phyloP scores from a whole-genome alignment of 169 alveolate genomes.

The Amoebophrya sp. region DNA sequence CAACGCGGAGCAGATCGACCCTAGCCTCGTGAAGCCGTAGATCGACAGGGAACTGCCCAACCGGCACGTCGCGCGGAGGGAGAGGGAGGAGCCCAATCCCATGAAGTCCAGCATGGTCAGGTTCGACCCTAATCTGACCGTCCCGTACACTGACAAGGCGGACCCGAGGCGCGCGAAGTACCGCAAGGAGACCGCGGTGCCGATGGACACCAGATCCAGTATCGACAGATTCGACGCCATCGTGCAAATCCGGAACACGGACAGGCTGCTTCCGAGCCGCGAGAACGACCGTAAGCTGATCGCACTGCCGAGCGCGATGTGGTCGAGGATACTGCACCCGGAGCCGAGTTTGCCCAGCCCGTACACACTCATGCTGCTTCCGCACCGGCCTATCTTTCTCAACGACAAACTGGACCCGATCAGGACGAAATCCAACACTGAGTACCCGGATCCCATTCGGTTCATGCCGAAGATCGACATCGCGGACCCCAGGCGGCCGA shows the following conservation, averaged over 20 bases:
- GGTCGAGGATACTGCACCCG: neutral
- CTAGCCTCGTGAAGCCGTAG: neutral
- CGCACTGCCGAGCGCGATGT: constrained; percentile 11
- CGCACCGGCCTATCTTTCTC: neutral
- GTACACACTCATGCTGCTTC: neutral
- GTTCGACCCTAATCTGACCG: neutral
- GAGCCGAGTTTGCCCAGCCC: neutral
- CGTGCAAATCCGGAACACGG: neutral
- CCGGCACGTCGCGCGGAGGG: constrained; percentile 3
- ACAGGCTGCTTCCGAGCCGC: neutral
- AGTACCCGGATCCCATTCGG: neutral
- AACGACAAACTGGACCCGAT: neutral
- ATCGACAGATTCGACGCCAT: neutral
- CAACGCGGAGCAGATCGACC: neutral
- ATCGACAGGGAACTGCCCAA: constrained; percentile 26
- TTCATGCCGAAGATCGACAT: neutral
- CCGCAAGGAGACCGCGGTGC: neutral
- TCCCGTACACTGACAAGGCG: neutral
- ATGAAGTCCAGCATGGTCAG: constrained; percentile 17
- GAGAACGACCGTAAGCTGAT: neutral
- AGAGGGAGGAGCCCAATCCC: neutral
- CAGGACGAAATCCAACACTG: neutral
- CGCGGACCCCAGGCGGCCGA: neutral
- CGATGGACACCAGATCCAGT: neutral
- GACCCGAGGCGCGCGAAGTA: constrained; percentile 32